Evolutionary conservation across 345 rosid species (phyloP).

Genomic region (Hypericum androsaemum): DNA sequence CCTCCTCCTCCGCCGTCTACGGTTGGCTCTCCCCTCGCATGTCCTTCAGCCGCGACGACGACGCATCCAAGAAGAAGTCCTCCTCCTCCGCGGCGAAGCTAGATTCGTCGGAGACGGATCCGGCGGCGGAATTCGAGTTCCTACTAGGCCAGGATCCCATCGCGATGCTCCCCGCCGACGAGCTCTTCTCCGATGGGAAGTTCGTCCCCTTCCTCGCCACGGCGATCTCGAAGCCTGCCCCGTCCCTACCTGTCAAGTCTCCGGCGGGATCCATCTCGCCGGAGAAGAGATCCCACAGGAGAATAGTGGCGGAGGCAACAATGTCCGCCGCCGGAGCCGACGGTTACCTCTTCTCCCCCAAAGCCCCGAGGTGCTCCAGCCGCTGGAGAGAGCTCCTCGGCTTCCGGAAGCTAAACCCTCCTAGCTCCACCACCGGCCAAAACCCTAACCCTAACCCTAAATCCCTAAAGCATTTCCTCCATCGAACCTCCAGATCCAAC

Average conservation of each 20-base stretch:
- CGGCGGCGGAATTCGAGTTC: slow-evolving; percentile 72
- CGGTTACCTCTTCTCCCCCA: slow-evolving; percentile 49
- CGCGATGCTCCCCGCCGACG: slow-evolving; percentile 81
- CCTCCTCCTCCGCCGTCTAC: slow-evolving; percentile 21
- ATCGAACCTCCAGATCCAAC: slow-evolving; percentile 51
- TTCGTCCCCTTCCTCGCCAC: slow-evolving; percentile 63
- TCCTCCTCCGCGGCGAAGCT: no score
- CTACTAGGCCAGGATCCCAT: slow-evolving; percentile 60
- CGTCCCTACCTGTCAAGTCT: slow-evolving; percentile 8
- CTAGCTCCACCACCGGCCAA: slow-evolving; percentile 25
- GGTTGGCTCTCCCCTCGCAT: slow-evolving; percentile 62
- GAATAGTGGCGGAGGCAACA: slow-evolving; percentile 21
- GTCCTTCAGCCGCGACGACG: slow-evolving; percentile 47
- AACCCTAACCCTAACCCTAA: slow-evolving; percentile 24
- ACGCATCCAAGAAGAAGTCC: slow-evolving; percentile 9
- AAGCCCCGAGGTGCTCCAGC: slow-evolving; percentile 81
- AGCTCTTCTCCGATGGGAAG: slow-evolving; percentile 83
- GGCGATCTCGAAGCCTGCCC: neutral
- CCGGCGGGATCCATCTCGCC: slow-evolving; percentile 20
- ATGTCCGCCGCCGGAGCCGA: slow-evolving; percentile 27
- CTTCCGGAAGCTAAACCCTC: slow-evolving; percentile 51
- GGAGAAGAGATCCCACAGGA: slow-evolving; percentile 30
- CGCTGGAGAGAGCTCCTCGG: slow-evolving; percentile 90
- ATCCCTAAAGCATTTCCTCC: slow-evolving; percentile 55
- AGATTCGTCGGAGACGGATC: slow-evolving; percentile 13